phyloP scores from a whole-genome alignment of 441 rosid species.

The Gossypium trilobum region DNA sequence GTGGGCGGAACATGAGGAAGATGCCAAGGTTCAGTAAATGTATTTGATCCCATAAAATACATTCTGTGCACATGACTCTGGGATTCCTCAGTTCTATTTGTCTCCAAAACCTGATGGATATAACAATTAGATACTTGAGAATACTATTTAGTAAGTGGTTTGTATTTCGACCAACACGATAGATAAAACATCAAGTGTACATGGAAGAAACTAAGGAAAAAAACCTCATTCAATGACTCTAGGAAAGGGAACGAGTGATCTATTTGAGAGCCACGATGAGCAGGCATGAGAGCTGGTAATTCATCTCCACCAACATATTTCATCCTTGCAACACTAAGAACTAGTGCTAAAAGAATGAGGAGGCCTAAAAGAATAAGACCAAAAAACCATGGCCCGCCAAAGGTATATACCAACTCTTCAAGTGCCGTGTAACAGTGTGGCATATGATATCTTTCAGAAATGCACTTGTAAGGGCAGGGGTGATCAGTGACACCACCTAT shows the following conservation, averaged over 20 bases:
- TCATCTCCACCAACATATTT: conserved; percentile 81
- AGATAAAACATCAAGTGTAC: not conserved
- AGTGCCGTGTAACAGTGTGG: conserved; percentile 82
- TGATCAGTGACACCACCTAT: conserved; percentile 77
- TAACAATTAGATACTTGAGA: conserved; percentile 9
- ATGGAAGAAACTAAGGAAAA: not conserved
- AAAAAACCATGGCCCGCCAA: conserved; percentile 91
- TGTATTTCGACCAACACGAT: not conserved
- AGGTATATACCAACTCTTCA: conserved; percentile 81
- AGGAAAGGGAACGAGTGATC: conserved; percentile 84
- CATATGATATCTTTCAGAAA: conserved; percentile 82
- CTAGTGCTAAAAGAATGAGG: conserved; percentile 71
- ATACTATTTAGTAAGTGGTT: not conserved
- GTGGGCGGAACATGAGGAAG: conserved; percentile 71
- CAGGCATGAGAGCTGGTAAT: conserved; percentile 44
- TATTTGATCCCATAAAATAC: conserved; percentile 84
- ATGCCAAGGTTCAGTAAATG: conserved; percentile 83
- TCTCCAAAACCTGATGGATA: conserved; percentile 57
- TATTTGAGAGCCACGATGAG: conserved; percentile 54
- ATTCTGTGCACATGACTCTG: conserved; percentile 78
- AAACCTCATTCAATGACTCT: conserved; percentile 84
- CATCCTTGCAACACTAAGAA: conserved; percentile 85
- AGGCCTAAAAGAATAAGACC: conserved; percentile 60
- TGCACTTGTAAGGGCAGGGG: conserved; percentile 76
- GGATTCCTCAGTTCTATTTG: conserved; percentile 75